Conservation (phyloP, 495 filamentous ascomycete species). For the Neurospora sp. region DNA sequence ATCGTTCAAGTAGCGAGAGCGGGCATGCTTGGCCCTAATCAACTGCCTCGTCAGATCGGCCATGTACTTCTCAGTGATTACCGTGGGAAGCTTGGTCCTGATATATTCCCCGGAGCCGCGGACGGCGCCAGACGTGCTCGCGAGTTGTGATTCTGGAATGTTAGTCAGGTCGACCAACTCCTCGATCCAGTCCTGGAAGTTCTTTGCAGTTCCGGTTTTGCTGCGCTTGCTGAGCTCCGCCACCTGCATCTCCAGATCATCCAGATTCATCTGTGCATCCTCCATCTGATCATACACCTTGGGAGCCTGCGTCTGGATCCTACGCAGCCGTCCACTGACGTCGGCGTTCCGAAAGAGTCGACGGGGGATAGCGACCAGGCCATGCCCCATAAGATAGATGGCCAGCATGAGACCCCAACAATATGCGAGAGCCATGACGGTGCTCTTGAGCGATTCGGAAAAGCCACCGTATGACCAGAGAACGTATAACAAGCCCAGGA, state of each 20-base stretch:
- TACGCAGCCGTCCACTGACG: conserved; percentile 57
- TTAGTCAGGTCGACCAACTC: conserved; percentile 66
- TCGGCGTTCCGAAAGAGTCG: conserved; percentile 67
- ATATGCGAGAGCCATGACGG: conserved; percentile 89
- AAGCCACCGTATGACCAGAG: conserved; percentile 60
- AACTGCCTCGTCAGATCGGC: conserved; percentile 79
- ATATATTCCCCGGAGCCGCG: conserved; percentile 28
- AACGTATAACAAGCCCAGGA: conserved; percentile 72
- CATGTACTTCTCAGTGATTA: conserved; percentile 88
- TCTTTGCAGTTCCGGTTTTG: conserved; percentile 70
- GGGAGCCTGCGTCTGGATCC: conserved; percentile 70
- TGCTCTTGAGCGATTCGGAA: conserved; percentile 55
- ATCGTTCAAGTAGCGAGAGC: conserved; percentile 68
- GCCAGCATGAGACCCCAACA: conserved; percentile 84
- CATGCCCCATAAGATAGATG: conserved; percentile 96
- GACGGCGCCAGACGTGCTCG: conserved; percentile 28
- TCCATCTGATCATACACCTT: conserved; percentile 77
- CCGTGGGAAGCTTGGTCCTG: conserved; percentile 49
- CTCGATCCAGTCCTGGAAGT: conserved; percentile 92
- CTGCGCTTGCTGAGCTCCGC: conserved; percentile 57
- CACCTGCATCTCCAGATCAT: conserved; percentile 73
- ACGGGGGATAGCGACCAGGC: conserved; percentile 82
- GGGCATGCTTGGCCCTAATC: conserved; percentile 69
- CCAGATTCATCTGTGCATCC: conserved; percentile 71
- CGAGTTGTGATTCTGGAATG: conserved; percentile 51